Base-by-base conservation (phyloP, 257 asterid genomes). In the Oldenlandia corymbosa region DNA sequence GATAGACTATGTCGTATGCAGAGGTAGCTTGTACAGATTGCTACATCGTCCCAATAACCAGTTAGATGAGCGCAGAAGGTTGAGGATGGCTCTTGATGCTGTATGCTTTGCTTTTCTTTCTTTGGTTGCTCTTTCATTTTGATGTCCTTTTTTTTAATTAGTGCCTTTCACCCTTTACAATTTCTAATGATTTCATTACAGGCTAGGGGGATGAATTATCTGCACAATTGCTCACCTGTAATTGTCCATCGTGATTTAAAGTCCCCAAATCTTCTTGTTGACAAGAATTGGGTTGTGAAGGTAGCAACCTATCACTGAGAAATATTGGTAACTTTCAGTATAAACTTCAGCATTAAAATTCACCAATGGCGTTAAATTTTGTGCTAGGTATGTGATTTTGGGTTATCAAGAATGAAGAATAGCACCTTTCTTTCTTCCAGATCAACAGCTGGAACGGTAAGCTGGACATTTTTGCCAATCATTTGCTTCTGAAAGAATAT, bases 141-240 rank as follows among this genome's bases (percentile, higher is more conserved):
- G 18, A 32, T n/a, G n/a, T n/a, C 12, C 43, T 70, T 31, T 41
- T 13, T 10, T 39, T 41, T 43, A 31, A 10, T 24, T 46, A 28
- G 37, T 27, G 43, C 55, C 37, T 57, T 46, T 64, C 36, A 66
- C 65, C 27, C 27, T 49, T 66, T 64, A 51, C 63, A 39, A 26
- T 62, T 43, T 53, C 13, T 36, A 24, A 73, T 45, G 66, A 20
- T 43, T 32, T 72, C 53, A 28, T 62, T 30, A 70, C 88, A 91
- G 98, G 98, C 95, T 65, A 79, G 96, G 65, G 98, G 98, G 60
- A 91, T 91, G 98, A 91, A 91, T 83, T 91, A 91, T 80, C 83
- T 91, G 76, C 98, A 91, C 84, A 91, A 83, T 68, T 83, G 86
- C 85, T 77, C 84, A 30, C 98, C 98, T 0, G 81, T 88, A 72